These are phyloP conservation scores for Helotiales sp. DNA, from an alignment of 2,329 filamentous ascomycete genomes.

Conservation along the genomic window DNA sequence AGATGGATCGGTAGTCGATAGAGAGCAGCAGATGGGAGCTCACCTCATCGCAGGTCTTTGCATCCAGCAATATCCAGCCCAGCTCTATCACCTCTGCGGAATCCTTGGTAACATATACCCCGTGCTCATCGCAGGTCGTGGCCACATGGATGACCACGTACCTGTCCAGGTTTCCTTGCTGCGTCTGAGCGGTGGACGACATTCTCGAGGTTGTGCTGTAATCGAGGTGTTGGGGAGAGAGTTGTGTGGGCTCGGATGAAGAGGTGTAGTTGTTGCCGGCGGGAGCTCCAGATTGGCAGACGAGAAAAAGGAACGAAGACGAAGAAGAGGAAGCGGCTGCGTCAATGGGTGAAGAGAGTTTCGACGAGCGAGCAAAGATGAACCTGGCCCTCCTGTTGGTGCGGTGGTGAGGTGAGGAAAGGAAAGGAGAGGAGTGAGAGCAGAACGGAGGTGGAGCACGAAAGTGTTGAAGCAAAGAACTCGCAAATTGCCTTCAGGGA, in stretches of 20 bases:
- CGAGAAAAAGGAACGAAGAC: conserved; percentile 28
- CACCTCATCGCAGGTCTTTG: conserved; percentile 91
- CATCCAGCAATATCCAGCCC: conserved; percentile 94
- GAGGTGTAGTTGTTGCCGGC: conserved; percentile 47
- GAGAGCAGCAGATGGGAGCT: conserved; percentile 34
- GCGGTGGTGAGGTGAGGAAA: not conserved
- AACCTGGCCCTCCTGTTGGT: conserved; percentile 5
- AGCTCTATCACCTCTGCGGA: conserved; percentile 99
- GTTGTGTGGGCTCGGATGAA: conserved; percentile 48
- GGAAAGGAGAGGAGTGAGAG: not conserved
- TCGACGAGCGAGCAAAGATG: not conserved
- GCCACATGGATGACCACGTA: conserved; percentile 98
- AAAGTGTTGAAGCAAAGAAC: conserved; percentile 10
- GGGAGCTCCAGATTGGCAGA: conserved; percentile 16
- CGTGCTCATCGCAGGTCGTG: conserved; percentile 98
- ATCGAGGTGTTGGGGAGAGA: conserved; percentile 35
- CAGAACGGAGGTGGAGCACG: conserved; percentile 5
- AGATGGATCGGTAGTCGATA: conserved; percentile 11
- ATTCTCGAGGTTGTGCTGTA: conserved; percentile 49
- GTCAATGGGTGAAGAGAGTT: not conserved
- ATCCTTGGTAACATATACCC: conserved; percentile 98
- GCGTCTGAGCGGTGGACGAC: conserved; percentile 49
- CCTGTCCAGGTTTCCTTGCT: conserved; percentile 79
- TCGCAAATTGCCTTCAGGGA: conserved; percentile 12
- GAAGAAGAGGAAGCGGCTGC: conserved; percentile 12